Percentiles rank a stretch among this genome's conserved stretches.
phyloP scores from a whole-genome alignment of 106 monocot genomes.

The Platanthera zijinensis region DNA sequence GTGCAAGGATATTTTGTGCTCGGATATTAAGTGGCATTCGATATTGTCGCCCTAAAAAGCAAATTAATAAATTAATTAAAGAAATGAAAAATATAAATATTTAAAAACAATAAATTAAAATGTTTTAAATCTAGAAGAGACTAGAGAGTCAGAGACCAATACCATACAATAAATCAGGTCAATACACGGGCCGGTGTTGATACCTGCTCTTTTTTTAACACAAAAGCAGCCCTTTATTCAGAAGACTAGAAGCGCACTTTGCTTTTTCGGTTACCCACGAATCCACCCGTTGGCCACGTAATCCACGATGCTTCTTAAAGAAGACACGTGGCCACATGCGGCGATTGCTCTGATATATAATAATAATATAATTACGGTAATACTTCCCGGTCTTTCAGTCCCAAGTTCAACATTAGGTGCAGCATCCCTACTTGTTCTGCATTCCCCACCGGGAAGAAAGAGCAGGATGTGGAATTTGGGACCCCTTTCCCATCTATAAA shows the following conservation, averaged over 20 bases:
- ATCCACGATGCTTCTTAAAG: not conserved
- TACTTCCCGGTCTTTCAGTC: not conserved
- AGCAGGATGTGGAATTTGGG: not conserved
- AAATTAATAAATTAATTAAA: too few species aligned
- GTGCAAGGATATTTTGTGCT: too few species aligned
- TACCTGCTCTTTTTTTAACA: too few species aligned
- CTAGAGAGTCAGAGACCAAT: too few species aligned
- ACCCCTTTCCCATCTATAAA: not conserved
- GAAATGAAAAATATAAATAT: too few species aligned
- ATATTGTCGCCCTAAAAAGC: too few species aligned
- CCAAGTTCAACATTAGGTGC: not conserved
- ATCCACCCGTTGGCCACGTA: not conserved
- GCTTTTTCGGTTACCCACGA: not conserved
- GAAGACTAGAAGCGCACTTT: not conserved
- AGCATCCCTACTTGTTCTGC: too few species aligned
- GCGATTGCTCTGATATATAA: not conserved
- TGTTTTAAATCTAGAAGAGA: too few species aligned
- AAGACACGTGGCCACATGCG: not conserved
- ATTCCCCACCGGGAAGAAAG: not conserved
- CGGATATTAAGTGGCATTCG: too few species aligned
- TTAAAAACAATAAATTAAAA: too few species aligned
- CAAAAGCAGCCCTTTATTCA: not conserved
- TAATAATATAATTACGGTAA: not conserved
- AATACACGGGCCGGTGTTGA: too few species aligned
- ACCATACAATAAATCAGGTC: too few species aligned